Base-by-base conservation (phyloP, 2,329 filamentous ascomycete species). In the Colletotrichum shisoi region DNA sequence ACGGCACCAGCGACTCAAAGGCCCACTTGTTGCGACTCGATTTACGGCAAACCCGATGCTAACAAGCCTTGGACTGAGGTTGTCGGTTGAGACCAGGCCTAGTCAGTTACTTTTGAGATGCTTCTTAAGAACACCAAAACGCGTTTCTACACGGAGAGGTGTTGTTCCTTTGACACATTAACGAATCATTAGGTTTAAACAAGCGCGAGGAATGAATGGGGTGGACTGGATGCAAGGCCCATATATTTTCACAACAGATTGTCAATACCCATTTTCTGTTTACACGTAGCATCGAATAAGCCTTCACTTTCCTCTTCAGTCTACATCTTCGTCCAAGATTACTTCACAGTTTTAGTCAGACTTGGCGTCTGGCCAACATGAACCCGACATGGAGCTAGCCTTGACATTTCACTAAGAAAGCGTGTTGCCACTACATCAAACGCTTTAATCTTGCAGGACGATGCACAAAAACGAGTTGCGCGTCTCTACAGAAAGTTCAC, bases 31-130 rank as follows among this genome's bases (percentile, higher is more conserved):
- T 79, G 77, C 71, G 77, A 79, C 73, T 73, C 71, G 69, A 78
- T 78, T 75, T 79, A 77, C 71, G 77, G 77, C 60, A 76, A 76
- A 73, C 37, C 71, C 46, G 78, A 79, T 42, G 80, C 83, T 1
- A 77, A 83, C 63, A 76, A 81, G 72, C 83, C 83, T 24, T 82
- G 83, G 6, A 83, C 83, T 46, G 81, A 85, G 73, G 83, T 83
- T 34, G 83, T 83, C 15, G 76, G 77, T 12, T 85, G 83, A 84
- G 70, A 72, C 58, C 70, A 72, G 69, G 71, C 69, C 11, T 71
- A 71, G 31, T 34, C 31, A 34, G 31, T 34, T 3, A 11, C 31
- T 62, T 72, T 72, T 60, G 70, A 73, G 63, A 72, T 72, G 70
- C 69, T 73, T n/a, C 61, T 72, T 40, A 58, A 71, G 62, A 71